A percentile compares a stretch with the other conserved stretches of the same genome.
phyloP scores from a whole-genome alignment of 352 stramenopile genomes.

The Globisporangium abappressorium region DNA sequence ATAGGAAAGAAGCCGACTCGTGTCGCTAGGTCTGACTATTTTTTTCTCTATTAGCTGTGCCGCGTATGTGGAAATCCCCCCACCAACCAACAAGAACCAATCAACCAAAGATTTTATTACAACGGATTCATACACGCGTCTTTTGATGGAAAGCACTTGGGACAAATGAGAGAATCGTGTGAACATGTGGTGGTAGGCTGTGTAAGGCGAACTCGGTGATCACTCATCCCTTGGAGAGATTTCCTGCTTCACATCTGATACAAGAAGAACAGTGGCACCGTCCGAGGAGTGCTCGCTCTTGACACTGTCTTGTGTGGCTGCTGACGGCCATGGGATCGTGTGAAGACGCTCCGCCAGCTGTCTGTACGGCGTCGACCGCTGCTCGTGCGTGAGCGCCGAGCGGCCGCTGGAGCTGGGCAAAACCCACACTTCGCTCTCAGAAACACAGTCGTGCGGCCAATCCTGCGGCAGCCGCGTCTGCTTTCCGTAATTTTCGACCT shows the following conservation, averaged over 20 bases:
- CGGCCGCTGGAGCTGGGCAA: constrained; percentile 81
- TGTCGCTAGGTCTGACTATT: neutral
- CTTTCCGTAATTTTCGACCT: constrained; percentile 55
- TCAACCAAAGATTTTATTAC: constrained; percentile 8
- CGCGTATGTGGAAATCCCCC: neutral
- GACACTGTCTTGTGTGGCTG: neutral
- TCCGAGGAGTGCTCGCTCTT: neutral
- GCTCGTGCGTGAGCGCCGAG: constrained; percentile 72
- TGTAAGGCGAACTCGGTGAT: neutral
- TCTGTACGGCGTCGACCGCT: constrained; percentile 67
- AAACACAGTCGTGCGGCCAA: constrained; percentile 62
- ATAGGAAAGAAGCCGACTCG: neutral
- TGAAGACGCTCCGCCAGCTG: constrained; percentile 63
- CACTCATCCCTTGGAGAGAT: neutral
- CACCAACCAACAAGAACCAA: neutral
- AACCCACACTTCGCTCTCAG: constrained; percentile 77
- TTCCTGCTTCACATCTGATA: neutral
- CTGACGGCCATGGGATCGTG: constrained; percentile 44
- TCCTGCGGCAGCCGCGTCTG: constrained; percentile 56
- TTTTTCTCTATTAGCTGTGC: constrained; percentile 15
- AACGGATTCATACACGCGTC: neutral
- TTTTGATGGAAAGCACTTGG: neutral
- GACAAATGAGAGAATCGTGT: neutral
- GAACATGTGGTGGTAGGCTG: neutral
- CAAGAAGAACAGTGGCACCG: too few species aligned